Conservation (phyloP, 2,329 filamentous ascomycete genomes). For the Arthrobotrys megalospora region DNA sequence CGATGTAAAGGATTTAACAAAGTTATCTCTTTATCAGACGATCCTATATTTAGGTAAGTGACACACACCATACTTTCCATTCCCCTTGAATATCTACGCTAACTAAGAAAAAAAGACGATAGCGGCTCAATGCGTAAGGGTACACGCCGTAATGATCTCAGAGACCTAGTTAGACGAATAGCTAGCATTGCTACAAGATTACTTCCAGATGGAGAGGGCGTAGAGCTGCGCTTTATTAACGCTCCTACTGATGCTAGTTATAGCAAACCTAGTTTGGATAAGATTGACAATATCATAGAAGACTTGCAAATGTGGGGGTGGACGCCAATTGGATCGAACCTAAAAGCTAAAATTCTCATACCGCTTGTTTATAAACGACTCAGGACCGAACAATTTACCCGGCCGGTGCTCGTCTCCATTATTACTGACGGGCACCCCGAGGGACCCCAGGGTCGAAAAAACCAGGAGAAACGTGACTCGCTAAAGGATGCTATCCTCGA, state of each 20-base stretch:
- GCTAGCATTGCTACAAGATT: constrained; percentile 36
- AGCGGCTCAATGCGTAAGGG: constrained; percentile 44
- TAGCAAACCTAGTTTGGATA: constrained; percentile 31
- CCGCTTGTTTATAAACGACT: constrained; percentile 37
- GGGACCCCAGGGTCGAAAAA: constrained; percentile 7
- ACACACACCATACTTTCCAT: constrained; percentile 4
- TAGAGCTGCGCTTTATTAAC: constrained; percentile 41
- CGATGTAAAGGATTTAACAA: constrained; percentile 30
- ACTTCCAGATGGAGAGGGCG: constrained; percentile 36
- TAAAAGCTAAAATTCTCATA: constrained; percentile 34
- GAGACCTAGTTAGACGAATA: constrained; percentile 34
- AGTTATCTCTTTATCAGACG: constrained; percentile 38
- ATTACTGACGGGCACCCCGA: constrained; percentile 36
- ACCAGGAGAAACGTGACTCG: constrained; percentile 26
- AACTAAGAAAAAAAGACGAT: constrained; percentile 35
- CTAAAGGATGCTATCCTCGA: constrained; percentile 33
- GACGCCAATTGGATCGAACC: constrained; percentile 38
- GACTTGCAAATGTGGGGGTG: constrained; percentile 30
- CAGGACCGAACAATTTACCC: neutral
- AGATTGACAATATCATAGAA: constrained; percentile 29
- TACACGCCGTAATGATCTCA: constrained; percentile 35
- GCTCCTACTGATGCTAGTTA: constrained; percentile 27
- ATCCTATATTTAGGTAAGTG: constrained; percentile 31
- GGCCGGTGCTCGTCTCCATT: constrained; percentile 32
- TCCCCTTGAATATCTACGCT: constrained; percentile 24